Evolutionary conservation across 306 rosid genomes (phyloP), one percentile per base, ranked within the genome.

Genomic region (Pachyrhizus erosus): DNA sequence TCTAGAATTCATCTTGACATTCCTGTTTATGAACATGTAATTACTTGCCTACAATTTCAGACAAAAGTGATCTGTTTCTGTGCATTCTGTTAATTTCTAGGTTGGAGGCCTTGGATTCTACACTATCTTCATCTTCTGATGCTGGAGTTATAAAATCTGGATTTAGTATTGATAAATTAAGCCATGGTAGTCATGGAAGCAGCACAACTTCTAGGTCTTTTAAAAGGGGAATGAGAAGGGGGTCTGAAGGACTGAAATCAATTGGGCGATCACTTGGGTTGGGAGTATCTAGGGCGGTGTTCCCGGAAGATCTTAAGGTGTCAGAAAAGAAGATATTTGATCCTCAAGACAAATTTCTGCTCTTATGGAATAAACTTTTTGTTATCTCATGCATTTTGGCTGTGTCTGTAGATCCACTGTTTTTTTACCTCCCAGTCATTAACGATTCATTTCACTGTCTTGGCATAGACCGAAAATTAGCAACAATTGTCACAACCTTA

Each of bases 241-340:
- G 99, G 20, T 96, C 99, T 9, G 98, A 91, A 89, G 98, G 99
- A 83, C 90, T 96, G 45, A 93, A 93, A 87, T 91, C 94, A 33
- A 91, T 96, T 65, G 99, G 99, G 39, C 90, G 96, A 73, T 85
- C 98, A 18, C 92, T 95, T 80, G 87, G 94, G 73, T 92, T 95
- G 82, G 97, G 98, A 67, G 94, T 93, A 83, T 91, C 98, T 79
- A 88, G 86, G 85, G 97, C 92, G 7, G 98, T 96, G 86, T 96
- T 96, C 79, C 97, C 97, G 1, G 98, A 96, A 90, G 99, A 96
- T 87, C 96, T 96, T 58, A 87, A 96, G 73, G 98, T 82, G 66
- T 93, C 94, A 21, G 94, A 91, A 82, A 96, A 92, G 91, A 92
- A 92, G 91, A 96, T 96, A 87, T 91, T 90, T 73, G 99, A 93